phyloP scores from a whole-genome alignment of 176 grass and related monocot genomes.

The Musa troglodytarum region DNA sequence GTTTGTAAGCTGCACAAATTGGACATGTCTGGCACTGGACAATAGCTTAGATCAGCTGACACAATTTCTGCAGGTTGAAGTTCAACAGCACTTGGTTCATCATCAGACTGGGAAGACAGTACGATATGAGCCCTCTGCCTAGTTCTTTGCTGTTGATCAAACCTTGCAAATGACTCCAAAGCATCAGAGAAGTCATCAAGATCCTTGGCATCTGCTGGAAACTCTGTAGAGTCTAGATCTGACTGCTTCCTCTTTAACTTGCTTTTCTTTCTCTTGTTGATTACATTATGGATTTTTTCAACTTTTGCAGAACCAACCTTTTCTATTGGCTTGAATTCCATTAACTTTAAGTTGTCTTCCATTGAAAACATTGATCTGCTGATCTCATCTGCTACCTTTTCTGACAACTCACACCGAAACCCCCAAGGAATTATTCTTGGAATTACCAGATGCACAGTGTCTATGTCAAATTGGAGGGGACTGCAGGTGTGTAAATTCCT shows the following conservation, averaged over 20 bases:
- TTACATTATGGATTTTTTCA: conserved; percentile 39
- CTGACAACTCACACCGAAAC: conserved; percentile 79
- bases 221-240: conserved; percentile 30
- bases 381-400: conserved; percentile 56
- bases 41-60: conserved; percentile 12
- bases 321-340: conserved; percentile 39
- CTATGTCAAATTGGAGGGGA: conserved; percentile 32
- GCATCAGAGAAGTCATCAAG: conserved; percentile 76
- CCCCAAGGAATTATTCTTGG: conserved; percentile 56
- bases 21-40: conserved; percentile 21
- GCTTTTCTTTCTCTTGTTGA: conserved; percentile 46
- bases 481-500: conserved; percentile 27
- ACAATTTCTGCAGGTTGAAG: conserved; percentile 21
- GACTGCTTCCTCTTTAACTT: conserved; percentile 45
- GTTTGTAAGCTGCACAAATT: conserved; percentile 15
- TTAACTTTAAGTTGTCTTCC: conserved; percentile 43
- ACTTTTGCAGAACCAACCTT: conserved; percentile 17
- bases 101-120: conserved; percentile 67
- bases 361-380: conserved; percentile 57
- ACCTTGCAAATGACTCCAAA: conserved; percentile 30
- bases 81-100: conserved; percentile 26
- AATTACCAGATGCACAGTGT: conserved; percentile 41
- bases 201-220: conserved; percentile 52
- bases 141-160: conserved; percentile 35
- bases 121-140: conserved; percentile 37